Conservation (phyloP, 2,329 filamentous ascomycete genomes). For the Ophiocordyceps polyrhachis-furcata region DNA sequence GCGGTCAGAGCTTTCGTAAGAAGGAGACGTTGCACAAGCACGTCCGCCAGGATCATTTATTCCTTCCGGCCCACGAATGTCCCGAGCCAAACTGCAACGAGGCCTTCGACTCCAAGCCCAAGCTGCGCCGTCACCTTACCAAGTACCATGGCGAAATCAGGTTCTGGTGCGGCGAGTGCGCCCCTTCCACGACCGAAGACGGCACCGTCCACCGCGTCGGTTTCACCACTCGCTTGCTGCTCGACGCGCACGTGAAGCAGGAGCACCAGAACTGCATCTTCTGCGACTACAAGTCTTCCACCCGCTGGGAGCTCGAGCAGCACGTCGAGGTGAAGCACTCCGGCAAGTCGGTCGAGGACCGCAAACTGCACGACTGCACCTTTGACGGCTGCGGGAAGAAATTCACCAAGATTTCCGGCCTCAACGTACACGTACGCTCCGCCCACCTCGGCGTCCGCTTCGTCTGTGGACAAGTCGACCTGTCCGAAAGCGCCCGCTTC, state of each 20-base stretch:
- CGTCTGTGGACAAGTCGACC: slow-evolving; percentile 54
- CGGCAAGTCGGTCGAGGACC: slow-evolving; percentile 37
- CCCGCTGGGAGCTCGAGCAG: slow-evolving; percentile 47
- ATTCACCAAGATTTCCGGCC: slow-evolving; percentile 71
- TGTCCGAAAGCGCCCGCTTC: slow-evolving; percentile 37
- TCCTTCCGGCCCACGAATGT: slow-evolving; percentile 55
- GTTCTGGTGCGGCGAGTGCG: slow-evolving; percentile 65
- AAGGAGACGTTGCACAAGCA: slow-evolving; percentile 73
- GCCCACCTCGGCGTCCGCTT: slow-evolving; percentile 63
- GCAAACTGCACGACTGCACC: slow-evolving; percentile 48
- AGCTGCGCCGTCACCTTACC: slow-evolving; percentile 52
- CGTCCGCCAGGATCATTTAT: slow-evolving; percentile 56
- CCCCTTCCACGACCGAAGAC: slow-evolving; percentile 18
- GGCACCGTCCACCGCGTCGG: slow-evolving; percentile 25
- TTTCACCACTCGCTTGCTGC: slow-evolving; percentile 53
- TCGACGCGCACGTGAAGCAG: slow-evolving; percentile 55
- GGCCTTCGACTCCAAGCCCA: slow-evolving; percentile 55
- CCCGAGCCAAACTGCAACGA: slow-evolving; percentile 38
- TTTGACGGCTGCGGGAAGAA: slow-evolving; percentile 50
- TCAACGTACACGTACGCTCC: slow-evolving; percentile 59
- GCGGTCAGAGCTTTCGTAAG: slow-evolving; percentile 68
- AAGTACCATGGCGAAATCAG: slow-evolving; percentile 49
- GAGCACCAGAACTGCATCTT: slow-evolving; percentile 60
- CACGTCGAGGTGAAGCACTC: slow-evolving; percentile 69
- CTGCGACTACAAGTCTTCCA: slow-evolving; percentile 51